Percentiles rank a stretch among this genome's conserved stretches.
Evolutionary conservation across 495 filamentous ascomycete genomes (phyloP).

Genomic region (Aspergillus olivimuriae): DNA sequence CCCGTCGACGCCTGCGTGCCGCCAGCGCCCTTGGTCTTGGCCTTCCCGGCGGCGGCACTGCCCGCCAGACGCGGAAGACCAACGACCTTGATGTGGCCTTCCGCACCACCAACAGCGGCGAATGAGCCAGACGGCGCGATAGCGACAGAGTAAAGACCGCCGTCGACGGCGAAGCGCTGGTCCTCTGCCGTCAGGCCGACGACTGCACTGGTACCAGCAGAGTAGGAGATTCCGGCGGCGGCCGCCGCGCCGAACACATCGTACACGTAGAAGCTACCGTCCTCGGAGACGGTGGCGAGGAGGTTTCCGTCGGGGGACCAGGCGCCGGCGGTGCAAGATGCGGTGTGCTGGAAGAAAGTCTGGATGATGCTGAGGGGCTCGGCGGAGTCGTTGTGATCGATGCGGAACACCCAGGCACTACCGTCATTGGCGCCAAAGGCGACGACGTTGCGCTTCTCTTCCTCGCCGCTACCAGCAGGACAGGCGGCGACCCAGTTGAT

Average conservation of each 20-base stretch:
- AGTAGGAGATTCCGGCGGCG: slow-evolving; percentile 62
- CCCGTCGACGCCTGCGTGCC: slow-evolving; percentile 29
- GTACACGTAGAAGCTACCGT: slow-evolving; percentile 84
- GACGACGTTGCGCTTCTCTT: slow-evolving; percentile 68
- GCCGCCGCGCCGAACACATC: slow-evolving; percentile 84
- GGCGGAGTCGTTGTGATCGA: slow-evolving; percentile 57
- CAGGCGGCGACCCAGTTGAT: slow-evolving; percentile 86
- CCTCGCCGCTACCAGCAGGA: slow-evolving; percentile 51
- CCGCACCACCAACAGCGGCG: slow-evolving; percentile 80
- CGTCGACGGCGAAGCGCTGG: slow-evolving; percentile 86
- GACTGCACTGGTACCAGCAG: slow-evolving; percentile 62
- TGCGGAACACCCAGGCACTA: slow-evolving; percentile 86
- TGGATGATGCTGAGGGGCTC: slow-evolving; percentile 74
- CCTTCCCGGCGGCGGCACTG: slow-evolving; percentile 24
- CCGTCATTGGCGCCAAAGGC: slow-evolving; percentile 91
- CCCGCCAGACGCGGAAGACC: slow-evolving; percentile 65
- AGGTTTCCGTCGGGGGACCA: slow-evolving; percentile 88
- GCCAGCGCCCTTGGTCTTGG: slow-evolving; percentile 27
- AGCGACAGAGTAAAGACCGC: slow-evolving; percentile 81
- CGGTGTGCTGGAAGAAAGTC: slow-evolving; percentile 85
- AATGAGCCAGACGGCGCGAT: slow-evolving; percentile 71
- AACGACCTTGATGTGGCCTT: slow-evolving; percentile 75
- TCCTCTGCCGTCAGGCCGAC: slow-evolving; percentile 77
- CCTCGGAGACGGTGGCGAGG: slow-evolving; percentile 85
- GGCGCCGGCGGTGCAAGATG: slow-evolving; percentile 76